phyloP scores from a whole-genome alignment of 441 rosid species.

The Adansonia gregorii region DNA sequence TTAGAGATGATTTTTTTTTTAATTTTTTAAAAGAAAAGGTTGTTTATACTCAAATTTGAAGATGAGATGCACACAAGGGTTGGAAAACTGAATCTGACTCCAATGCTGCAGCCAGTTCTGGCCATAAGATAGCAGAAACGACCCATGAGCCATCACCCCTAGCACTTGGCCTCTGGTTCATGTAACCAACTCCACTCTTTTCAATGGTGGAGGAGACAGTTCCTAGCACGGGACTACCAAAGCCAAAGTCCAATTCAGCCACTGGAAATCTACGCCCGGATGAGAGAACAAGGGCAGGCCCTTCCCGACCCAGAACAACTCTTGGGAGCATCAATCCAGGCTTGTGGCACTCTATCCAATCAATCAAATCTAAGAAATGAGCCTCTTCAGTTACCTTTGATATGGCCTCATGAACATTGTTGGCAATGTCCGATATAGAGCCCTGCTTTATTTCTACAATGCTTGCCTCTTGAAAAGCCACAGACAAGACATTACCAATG shows the following conservation, averaged over 20 bases:
- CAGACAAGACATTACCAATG: constrained; percentile 74
- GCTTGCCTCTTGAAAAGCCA: constrained; percentile 65
- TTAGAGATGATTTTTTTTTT: background rate
- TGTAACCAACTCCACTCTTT: constrained; percentile 71
- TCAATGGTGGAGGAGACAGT: constrained; percentile 64
- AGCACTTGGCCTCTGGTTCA: constrained; percentile 84
- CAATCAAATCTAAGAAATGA: constrained; percentile 81
- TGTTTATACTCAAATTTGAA: constrained; percentile 38
- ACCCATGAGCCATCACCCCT: constrained; percentile 75
- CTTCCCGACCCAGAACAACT: constrained; percentile 69
- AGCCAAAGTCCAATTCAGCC: constrained; percentile 76
- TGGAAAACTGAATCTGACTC: constrained; percentile 77
- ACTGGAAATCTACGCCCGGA: constrained; percentile 78
- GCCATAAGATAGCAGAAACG: constrained; percentile 77
- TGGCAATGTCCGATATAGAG: constrained; percentile 60
- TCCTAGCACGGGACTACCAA: constrained; percentile 73
- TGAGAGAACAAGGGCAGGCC: constrained; percentile 73
- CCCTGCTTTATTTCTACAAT: constrained; percentile 50
- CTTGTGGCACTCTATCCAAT: constrained; percentile 83
- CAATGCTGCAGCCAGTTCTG: constrained; percentile 64
- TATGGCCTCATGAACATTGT: constrained; percentile 59
- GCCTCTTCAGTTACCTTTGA: constrained; percentile 52
- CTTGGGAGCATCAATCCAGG: constrained; percentile 82
- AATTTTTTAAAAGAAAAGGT: background rate
- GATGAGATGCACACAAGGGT: constrained; percentile 66